A percentile compares a stretch with the other conserved stretches of the same genome.
These are phyloP conservation scores for Boletus rubescentipes DNA, from an alignment of 768 basidiomycete genomes.

Conservation along the genomic window DNA sequence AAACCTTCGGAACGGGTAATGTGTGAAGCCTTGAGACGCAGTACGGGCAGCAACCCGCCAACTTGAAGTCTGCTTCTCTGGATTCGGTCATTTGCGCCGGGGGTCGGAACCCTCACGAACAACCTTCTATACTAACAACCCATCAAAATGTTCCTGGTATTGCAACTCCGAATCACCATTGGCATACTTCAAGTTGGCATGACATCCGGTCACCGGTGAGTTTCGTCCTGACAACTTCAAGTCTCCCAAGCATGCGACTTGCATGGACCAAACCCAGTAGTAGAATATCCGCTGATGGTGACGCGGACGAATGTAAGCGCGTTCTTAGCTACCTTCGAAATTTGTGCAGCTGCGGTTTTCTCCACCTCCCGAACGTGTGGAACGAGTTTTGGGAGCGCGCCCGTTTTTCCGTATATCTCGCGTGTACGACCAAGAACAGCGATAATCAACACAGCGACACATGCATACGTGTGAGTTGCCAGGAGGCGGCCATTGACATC, in stretches of 20 bases:
- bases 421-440: no score
- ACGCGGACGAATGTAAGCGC: background rate
- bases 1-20: no score
- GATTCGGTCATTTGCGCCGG: background rate
- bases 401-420: background rate
- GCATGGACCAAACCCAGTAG: background rate
- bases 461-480: background rate
- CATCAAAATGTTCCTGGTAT: background rate
- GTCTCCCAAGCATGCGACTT: background rate
- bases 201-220: no score
- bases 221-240: background rate
- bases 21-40: no score
- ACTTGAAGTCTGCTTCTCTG: no score
- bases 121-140: background rate
- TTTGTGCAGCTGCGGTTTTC: background rate
- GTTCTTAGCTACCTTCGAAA: background rate
- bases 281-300: no score
- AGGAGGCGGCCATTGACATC: no score
- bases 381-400: background rate
- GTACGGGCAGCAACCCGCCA: no score
- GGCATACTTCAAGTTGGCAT: no score
- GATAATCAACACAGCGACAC: no score
- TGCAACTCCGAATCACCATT: background rate
- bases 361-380: background rate
- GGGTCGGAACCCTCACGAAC: no score